Evolutionary conservation across 1,284 basidiomycete species (phyloP), one percentile per base, ranked within the genome.

Genomic region (Entoloma clypeatum): DNA sequence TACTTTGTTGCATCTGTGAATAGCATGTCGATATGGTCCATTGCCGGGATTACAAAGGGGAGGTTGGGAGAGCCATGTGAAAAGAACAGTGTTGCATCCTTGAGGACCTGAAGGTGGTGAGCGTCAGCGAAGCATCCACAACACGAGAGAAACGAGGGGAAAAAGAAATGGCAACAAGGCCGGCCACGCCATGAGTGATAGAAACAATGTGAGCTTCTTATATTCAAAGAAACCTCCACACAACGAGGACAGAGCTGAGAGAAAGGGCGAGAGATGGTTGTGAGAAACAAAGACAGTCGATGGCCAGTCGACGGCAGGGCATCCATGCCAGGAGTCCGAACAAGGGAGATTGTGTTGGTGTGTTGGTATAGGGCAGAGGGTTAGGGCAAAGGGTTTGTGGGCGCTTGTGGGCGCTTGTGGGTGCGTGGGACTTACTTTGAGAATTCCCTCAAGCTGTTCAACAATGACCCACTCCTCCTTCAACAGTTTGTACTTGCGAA

Each of bases 41-140:
- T 59, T 14, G 52, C 51, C 10, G 55, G 57, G 27, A 61, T 59
- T 11, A 61, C 51, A 10, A 19, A 51, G 4, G 54, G 36, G n/a
- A 59, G 45, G 31, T 47, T 54, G 1, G 51, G 50, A 0, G 19
- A 47, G 7, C 17, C 27, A 17, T 30, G 45, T 3, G 48, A 57
- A 41, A 59, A 59, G 37, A 45, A 56, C 3, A 48, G 31, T 7
- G 45, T 59, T 1, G 49, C 45, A 14, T 57, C 48, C 36, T 59
- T 55, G 23, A 24, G 11, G 21, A 14, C 10, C 19, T 36, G 23
- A 22, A 24, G 7, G 13, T 22, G 32, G 8, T 28, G 5, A 5
- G 2, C 5, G 14, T 23, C 21, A 24, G 32, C 27, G 23, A 23
- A 3, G 5, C n/a, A 17, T 28, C 32, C 11, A 40, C 32, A 9